A percentile compares a stretch with the other conserved stretches of the same genome.
Conservation (phyloP, 176 grass and related monocot genomes). For the Eremochloa ophiuroides region DNA sequence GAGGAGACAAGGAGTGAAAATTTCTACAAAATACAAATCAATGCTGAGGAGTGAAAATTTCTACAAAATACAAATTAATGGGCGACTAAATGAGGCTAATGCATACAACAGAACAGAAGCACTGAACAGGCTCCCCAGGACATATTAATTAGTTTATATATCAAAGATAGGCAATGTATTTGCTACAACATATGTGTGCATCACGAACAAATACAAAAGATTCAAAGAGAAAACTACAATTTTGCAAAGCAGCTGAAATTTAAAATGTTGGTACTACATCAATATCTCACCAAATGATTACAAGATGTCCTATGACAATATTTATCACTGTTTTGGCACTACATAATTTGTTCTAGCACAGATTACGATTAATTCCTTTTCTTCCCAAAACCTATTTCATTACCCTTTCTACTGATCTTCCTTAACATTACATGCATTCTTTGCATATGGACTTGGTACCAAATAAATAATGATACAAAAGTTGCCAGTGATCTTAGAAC, state of each 20-base stretch:
- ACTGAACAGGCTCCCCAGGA: background rate
- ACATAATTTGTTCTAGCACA: background rate
- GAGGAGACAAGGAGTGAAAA: background rate
- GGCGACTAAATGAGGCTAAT: background rate
- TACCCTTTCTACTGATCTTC: background rate
- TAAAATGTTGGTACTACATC: background rate
- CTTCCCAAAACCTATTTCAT: background rate
- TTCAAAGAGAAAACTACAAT: background rate
- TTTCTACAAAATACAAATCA: background rate
- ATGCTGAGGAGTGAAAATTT: background rate
- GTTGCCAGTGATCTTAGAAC: background rate
- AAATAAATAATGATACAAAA: background rate
- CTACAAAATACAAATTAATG: background rate
- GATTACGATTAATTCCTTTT: background rate
- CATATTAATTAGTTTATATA: background rate
- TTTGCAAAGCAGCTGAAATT: background rate
- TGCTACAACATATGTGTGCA: slow-evolving; percentile 2
- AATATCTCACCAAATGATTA: background rate
- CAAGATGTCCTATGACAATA: background rate
- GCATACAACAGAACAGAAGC: background rate
- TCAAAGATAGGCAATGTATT: background rate
- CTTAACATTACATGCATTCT: background rate
- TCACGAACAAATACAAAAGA: background rate
- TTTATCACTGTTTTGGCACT: background rate
- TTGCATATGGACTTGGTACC: background rate